A percentile compares a stretch with the other conserved stretches of the same genome.
Evolutionary conservation across 495 filamentous ascomycete species (phyloP).

Genomic region (Hypomontagnella monticulosa): DNA sequence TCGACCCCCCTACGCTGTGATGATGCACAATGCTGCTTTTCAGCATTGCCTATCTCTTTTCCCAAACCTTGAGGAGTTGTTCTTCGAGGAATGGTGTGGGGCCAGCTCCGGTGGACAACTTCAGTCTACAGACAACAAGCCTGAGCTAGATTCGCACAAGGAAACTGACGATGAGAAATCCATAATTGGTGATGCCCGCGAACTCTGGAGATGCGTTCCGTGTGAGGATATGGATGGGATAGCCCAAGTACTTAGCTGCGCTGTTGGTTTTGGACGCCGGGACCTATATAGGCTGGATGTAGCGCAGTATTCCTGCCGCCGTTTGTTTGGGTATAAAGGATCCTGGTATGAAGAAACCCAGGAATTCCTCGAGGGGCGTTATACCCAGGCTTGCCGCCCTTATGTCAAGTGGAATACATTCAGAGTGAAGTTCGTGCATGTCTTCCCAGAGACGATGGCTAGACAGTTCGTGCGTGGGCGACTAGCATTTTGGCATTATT

Average conservation of each 20-base stretch:
- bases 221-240: slow-evolving; percentile 1
- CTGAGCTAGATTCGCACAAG: background rate
- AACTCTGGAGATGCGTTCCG: slow-evolving; percentile 15
- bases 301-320: too few species aligned
- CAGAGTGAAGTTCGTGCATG: slow-evolving; percentile 11
- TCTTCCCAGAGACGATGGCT: background rate
- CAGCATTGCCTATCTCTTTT: background rate
- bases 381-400: too few species aligned
- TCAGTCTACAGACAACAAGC: background rate
- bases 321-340: too few species aligned
- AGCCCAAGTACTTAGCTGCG: background rate
- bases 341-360: too few species aligned
- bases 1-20: too few species aligned
- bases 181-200: background rate
- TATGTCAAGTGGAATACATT: too few species aligned
- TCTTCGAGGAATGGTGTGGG: slow-evolving; percentile 9
- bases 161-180: background rate
- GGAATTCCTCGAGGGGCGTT: too few species aligned
- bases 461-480: slow-evolving; percentile 8
- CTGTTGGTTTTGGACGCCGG: background rate
- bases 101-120: background rate
- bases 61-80: slow-evolving; percentile 15
- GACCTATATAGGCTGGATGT: slow-evolving; percentile 2
- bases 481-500: slow-evolving; percentile 12
- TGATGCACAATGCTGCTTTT: too few species aligned